Evolutionary conservation across 139 green algal genomes (phyloP), one percentile per base, ranked within the genome.

Genomic region (Chlamydomonas sp.): DNA sequence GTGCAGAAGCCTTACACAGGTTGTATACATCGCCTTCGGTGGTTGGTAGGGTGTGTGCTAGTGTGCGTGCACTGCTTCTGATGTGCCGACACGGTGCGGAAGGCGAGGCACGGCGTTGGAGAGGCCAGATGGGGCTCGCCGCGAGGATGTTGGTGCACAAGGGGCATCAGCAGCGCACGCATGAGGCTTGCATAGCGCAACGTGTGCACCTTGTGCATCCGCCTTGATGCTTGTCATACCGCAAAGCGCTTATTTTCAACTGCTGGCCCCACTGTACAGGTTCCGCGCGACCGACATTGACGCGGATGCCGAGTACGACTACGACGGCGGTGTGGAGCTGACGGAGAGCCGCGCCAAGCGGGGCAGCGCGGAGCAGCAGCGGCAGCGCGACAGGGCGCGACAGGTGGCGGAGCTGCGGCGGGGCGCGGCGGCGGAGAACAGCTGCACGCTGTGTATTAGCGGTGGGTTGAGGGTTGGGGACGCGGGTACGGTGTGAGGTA

Each of bases 221-320:
- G 31, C 31, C 31, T 49, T 49, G 31, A 49, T 49, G 31, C 31
- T 49, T 0, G 31, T 49, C 31, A 49, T 49, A 49, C 31, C 31
- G 31, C 31, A 49, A 49, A 49, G 31, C 31, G 31, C 31, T 49
- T 49, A 0, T 49, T 49, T 49, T 49, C 31, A 49, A 49, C 31
- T 49, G 31, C 31, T 49, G 31, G 31, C 60, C 61, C 59, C 57
- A 0, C 20, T 2, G 15, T 69, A 4, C 79, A 91, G 90, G 31
- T 96, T 93, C 92, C 95, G 93, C 75, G 89, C 84, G 16, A 90
- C 87, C 0, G 94, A 96, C 20, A 64, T 96, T 72, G 92, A 97
- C 74, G 95, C 93, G 78, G 97, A 99, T 83, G 97, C 94, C 59
- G 97, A 99, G 93, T 99, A 99, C 92, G 97, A 99, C 87, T 86